Conservation (phyloP, 2,329 filamentous ascomycete species). For the Penicillium hordei region DNA sequence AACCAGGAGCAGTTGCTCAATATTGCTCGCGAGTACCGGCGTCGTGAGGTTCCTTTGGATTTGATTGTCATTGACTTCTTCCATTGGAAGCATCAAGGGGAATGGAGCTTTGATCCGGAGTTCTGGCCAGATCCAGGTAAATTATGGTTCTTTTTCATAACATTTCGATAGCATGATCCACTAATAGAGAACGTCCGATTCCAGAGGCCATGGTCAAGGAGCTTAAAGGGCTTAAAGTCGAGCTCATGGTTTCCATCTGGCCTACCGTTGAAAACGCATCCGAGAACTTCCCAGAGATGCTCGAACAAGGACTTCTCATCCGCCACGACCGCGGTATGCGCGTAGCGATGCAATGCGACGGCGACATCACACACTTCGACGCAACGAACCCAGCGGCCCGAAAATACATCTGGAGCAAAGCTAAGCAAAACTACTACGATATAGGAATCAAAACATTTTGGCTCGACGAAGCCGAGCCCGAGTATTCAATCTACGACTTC, state of each 20-base stretch:
- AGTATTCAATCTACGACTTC: constrained; percentile 65
- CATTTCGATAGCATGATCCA: not conserved
- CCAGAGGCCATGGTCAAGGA: constrained; percentile 63
- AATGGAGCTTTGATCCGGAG: constrained; percentile 65
- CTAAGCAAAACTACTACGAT: constrained; percentile 60
- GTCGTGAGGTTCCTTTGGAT: constrained; percentile 58
- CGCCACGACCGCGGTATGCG: constrained; percentile 61
- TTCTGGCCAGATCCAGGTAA: constrained; percentile 65
- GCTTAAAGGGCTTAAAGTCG: constrained; percentile 58
- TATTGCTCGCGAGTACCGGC: constrained; percentile 61
- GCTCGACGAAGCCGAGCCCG: constrained; percentile 69
- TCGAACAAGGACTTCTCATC: constrained; percentile 61
- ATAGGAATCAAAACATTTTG: constrained; percentile 66
- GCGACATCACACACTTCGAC: constrained; percentile 62
- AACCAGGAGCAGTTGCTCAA: constrained; percentile 63
- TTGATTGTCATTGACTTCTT: constrained; percentile 69
- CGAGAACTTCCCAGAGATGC: constrained; percentile 63
- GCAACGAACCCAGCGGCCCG: constrained; percentile 62
- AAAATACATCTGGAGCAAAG: constrained; percentile 60
- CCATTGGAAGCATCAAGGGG: constrained; percentile 66
- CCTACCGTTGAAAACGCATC: constrained; percentile 62
- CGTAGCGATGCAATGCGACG: constrained; percentile 59
- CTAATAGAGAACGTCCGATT: not conserved
- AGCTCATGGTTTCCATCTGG: constrained; percentile 70
- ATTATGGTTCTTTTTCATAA: constrained; percentile 8